Base-by-base conservation (phyloP, 164 flowering plant species). In the Nymphaea thermarum region DNA sequence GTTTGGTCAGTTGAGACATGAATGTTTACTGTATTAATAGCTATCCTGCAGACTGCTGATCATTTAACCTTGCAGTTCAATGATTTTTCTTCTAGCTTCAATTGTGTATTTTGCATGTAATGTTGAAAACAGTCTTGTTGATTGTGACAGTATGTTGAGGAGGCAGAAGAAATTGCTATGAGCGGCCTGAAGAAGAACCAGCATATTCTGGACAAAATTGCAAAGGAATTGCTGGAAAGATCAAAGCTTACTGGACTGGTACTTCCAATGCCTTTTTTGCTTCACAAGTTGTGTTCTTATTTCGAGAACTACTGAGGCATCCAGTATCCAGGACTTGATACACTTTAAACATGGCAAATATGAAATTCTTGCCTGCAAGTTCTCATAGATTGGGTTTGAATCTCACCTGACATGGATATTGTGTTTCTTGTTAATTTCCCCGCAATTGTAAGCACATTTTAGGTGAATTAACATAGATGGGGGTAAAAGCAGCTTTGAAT, bases 201-300 rank as follows among this genome's bases (percentile, higher is more conserved):
- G 71, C 89, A 88, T 65, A 87, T 91, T 62, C 73, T 94, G 70
- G 97, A 89, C 74, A 43, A 75, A 75, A 81, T 94, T 67, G 78
- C 87, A 1, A 70, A 70, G 16, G 86, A 84, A 68, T 82, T 94
- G 4, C 63, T 94, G 70, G 84, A 85, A 51, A 83, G 83, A 15
- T 88, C 96, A 43, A 86, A 97, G 72, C 84, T 94, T 68, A 91
- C 99, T 71, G 99, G 99, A 80, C 73, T 88, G 95, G 98, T 91
- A 76, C 44, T 5, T 4, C 14, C 11, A 43, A 64, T 12, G 42
- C 3, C 41, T 1, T 55, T 65, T 62, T 8, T 66, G 55, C 14
- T 14, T 43, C 17, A 4, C 16, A 43, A 15, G 15, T 43, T 43
- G 5, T 64, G 66, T n/a, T 25, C 42, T 64, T 4, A 2, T 64